Evolutionary conservation across 345 rosid species (phyloP), one percentile per base, ranked within the genome.

Genomic region (Raphanus raphanistrum): DNA sequence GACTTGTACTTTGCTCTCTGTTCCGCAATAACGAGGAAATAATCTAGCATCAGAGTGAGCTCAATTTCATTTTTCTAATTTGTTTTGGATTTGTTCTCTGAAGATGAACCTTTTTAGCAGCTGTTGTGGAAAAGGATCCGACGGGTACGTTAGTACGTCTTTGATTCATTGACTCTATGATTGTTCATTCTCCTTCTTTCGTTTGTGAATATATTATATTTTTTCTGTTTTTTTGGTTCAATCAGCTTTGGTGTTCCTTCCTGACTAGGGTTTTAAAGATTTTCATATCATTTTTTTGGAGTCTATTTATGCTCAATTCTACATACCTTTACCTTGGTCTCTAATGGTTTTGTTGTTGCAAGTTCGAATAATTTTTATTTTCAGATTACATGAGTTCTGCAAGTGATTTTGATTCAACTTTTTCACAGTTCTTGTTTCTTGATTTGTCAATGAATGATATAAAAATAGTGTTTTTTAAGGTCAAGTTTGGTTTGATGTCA

Each of bases 111-210:
- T 95, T 82, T 57, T 77, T 80, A 84, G 82, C 21, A 78, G 91
- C 72, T 95, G 98, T 61, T 92, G 97, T 77, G 87, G 84, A 16
- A 92, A 83, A 79, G 84, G 76, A 41, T 87, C 71, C 67, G 89
- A 88, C 85, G 92, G 93, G 99, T 95, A 82, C 79, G 71, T 11
- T 76, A n/a, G n/a, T 21, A 21, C 21, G 21, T 21, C 21, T 21
- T 13, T 74, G 68, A 64, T 50, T 73, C 64, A 2, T 27, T 10
- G 26, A 16, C 68, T 43, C 68, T 36, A 45, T 58, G 2, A 66
- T 72, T 65, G 16, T 71, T 28, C 1, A 25, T 16, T 64, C 43
- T 50, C 59, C 48, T 60, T 54, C 45, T 70, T 70, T 57, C 26
- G 3, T 9, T 64, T 25, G 1, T 5, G 41, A 15, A 3, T 65